These are phyloP conservation scores for Cutaneotrichosporon curvatum DNA, from an alignment of 1,284 basidiomycete genomes.

Conservation along the genomic window DNA sequence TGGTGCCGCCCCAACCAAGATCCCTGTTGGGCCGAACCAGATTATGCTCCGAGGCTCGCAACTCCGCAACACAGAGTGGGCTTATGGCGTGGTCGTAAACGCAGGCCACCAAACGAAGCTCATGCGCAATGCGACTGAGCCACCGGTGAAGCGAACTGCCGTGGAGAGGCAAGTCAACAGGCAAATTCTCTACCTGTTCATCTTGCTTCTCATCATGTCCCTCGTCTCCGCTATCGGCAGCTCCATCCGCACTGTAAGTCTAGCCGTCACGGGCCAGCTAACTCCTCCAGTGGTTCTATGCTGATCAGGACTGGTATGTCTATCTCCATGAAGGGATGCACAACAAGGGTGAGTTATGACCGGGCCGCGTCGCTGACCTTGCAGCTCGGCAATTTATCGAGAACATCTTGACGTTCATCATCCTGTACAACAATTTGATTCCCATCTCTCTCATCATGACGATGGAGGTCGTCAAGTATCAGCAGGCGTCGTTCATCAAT, in stretches of 20 bases:
- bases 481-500: constrained; percentile 95
- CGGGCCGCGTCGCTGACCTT: not conserved
- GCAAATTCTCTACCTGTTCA: constrained; percentile 94
- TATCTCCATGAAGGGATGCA: constrained; percentile 36
- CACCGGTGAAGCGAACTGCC: constrained; percentile 92
- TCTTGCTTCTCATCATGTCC: constrained; percentile 76
- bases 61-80: constrained; percentile 92
- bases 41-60: constrained; percentile 90
- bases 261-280: not conserved
- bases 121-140: constrained; percentile 88
- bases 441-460: constrained; percentile 99
- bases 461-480: constrained; percentile 98
- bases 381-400: constrained; percentile 71
- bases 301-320: constrained; percentile 76
- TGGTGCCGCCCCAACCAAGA: constrained; percentile 53
- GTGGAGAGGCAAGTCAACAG: constrained; percentile 94
- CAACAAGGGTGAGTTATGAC: constrained; percentile 41
- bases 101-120: constrained; percentile 98
- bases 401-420: constrained; percentile 97
- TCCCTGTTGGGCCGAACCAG: constrained; percentile 92
- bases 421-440: constrained; percentile 97
- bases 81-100: constrained; percentile 88
- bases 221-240: constrained; percentile 87
- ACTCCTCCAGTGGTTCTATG: constrained; percentile 64
- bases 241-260: constrained; percentile 62